Evolutionary conservation across 441 rosid genomes (phyloP), one percentile per base, ranked within the genome.

Genomic region (Erodium moschatum): DNA sequence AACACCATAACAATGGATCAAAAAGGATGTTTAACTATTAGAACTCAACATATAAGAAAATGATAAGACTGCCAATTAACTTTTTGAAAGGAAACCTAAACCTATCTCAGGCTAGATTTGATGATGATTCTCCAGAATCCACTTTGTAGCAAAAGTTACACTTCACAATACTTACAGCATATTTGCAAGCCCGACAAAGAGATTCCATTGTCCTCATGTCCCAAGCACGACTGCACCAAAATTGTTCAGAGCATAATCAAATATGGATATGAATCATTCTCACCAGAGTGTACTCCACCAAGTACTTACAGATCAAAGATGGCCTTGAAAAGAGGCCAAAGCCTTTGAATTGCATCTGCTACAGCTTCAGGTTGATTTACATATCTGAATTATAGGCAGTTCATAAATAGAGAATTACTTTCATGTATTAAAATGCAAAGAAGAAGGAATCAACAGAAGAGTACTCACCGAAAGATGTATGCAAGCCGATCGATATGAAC

Each of bases 201-300:
- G 99, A 89, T 77, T 95, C 99, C 99, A 95, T 95, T 9, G 97
- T 92, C 78, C 95, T 85, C 99, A 87, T 86, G 81, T 92, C 99
- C 98, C 99, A 95, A 72, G 99, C 97, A 84, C 98, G 96, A 78
- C 99, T 94, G 74, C 83, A 82, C 52, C 69, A 74, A 72, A 80
- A 74, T 75, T 63, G 71, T 71, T 67, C 56, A 60, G 67, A 61
- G 27, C 64, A 46, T 11, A 73, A 77, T 78, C 42, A 77, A 72
- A 61, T 19, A 54, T 58, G 64, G 64, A 58, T 58, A 9, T 58
- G 64, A 58, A 20, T 58, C 40, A 58, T 58, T 19, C 11, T 20
- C 31, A 19, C 40, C 40, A 5, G 6, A 8, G 64, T 20, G 13
- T 60, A 60, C 2, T 50, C 19, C 15, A 15, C 20, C 65, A 24